Evolutionary conservation across 495 filamentous ascomycete species (phyloP).

Genomic region (Penicillium macrosclerotiorum): DNA sequence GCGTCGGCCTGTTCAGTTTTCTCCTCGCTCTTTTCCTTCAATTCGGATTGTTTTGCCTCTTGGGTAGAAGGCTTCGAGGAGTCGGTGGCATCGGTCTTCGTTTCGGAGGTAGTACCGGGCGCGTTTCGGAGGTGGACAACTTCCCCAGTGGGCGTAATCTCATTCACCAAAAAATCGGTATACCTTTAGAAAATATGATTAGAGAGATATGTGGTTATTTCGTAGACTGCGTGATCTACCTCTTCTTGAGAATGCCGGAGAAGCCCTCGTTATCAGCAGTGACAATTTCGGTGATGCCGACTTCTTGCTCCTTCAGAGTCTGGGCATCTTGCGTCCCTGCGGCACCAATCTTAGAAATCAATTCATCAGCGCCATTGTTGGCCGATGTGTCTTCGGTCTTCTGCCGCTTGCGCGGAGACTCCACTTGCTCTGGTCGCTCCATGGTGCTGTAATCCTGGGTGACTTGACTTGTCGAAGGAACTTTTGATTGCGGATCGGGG

Average conservation of each 20-base stretch:
- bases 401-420: conserved; percentile 45
- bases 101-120: conserved; percentile 13
- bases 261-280: conserved; percentile 49
- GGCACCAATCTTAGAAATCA: conserved; percentile 6
- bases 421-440: conserved; percentile 39
- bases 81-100: conserved; percentile 2
- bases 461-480: conserved; percentile 13
- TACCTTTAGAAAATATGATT: conserved; percentile 54
- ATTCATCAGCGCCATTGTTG: conserved; percentile 14
- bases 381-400: conserved; percentile 36
- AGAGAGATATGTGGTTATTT: no score
- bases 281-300: conserved; percentile 58
- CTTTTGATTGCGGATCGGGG: conserved; percentile 22
- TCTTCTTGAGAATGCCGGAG: conserved; percentile 56
- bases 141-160: conserved; percentile 74
- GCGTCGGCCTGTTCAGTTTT: conserved; percentile 10
- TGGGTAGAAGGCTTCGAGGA: conserved; percentile 2
- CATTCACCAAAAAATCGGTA: conserved; percentile 94
- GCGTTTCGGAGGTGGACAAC: conserved; percentile 71
- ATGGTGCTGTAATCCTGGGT: conserved; percentile 20
- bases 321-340: conserved; percentile 25
- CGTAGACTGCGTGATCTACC: no score
- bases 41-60: neutral
- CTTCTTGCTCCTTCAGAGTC: conserved; percentile 44
- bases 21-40: conserved; percentile 7